phyloP scores from a whole-genome alignment of 306 rosid species.

The Amphicarpaea edgeworthii region DNA sequence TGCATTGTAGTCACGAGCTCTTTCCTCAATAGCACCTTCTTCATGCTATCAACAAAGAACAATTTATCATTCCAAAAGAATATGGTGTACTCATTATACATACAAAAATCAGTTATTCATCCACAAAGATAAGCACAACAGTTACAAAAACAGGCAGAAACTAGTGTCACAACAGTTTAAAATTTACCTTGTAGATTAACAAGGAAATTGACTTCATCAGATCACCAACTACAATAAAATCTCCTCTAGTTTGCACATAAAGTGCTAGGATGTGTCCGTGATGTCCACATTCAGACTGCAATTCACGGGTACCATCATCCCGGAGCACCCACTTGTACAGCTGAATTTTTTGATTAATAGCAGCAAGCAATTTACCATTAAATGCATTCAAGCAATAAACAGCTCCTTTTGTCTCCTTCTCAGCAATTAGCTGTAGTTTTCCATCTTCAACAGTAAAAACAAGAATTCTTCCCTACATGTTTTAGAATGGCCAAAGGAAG shows the following conservation, averaged over 20 bases:
- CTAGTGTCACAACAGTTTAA: background rate
- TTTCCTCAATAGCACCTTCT: slow-evolving; percentile 98
- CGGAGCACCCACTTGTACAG: slow-evolving; percentile 97
- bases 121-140: slow-evolving; percentile 1
- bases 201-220: slow-evolving; percentile 93
- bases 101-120: slow-evolving; percentile 12
- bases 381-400: slow-evolving; percentile 93
- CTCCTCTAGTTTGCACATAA: slow-evolving; percentile 97
- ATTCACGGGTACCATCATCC: slow-evolving; percentile 90
- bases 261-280: slow-evolving; percentile 99
- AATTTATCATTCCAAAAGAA: slow-evolving; percentile 27
- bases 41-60: slow-evolving; percentile 70
- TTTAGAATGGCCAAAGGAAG: slow-evolving; percentile 26
- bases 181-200: slow-evolving; percentile 88
- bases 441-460: slow-evolving; percentile 96
- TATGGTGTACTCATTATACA: slow-evolving; percentile 1
- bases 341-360: slow-evolving; percentile 98
- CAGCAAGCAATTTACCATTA: slow-evolving; percentile 96
- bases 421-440: slow-evolving; percentile 92
- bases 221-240: slow-evolving; percentile 98
- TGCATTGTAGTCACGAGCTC: slow-evolving; percentile 96
- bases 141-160: slow-evolving; percentile 4
- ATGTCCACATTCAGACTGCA: slow-evolving; percentile 99
- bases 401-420: slow-evolving; percentile 98
- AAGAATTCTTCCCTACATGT: slow-evolving; percentile 87